Evolutionary conservation across 352 stramenopile species (phyloP), one percentile per base, ranked within the genome.

Genomic region (Pythium biforme): DNA sequence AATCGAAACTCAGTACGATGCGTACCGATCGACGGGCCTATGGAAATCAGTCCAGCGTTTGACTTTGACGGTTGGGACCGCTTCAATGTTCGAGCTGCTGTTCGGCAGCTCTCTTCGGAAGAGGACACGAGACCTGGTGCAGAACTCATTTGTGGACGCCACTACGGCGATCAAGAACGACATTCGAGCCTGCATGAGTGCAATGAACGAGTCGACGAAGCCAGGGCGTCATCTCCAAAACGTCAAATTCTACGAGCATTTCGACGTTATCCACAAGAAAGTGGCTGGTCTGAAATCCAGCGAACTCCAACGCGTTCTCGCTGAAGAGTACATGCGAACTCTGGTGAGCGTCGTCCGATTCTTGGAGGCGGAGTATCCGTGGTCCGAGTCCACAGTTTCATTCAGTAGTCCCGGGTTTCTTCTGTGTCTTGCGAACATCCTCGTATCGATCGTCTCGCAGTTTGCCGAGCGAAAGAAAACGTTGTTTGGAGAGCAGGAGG

Each of bases 171-270:
- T 94, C 61, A 86, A 88, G 64, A 69, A 25, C 51, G 76, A 90
- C 46, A 79, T 93, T 29, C 77, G 76, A 22, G 56, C 48, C 4
- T 78, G 63, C 17, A 52, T 89, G 20, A 64, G 72, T 14, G 63
- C 68, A 1, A 57, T 64, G 19, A 62, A 43, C 37, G 55, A 69
- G 19, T 64, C 59, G 17, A 55, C 68, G 43, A 59, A 54, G 53
- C 70, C 37, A 26, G 57, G 74, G 8, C 69, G 66, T 15, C 72
- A 72, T 2, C 59, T 93, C 22, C 73, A 57, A 20, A 75, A 69
- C 25, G 55, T 90, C 23, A 76, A 75, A n/a, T 94, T 92, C 48
- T 94, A 91, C 55, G 73, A 91, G 34, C 81, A 82, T 55, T 94
- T 94, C 57, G 77, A 90, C 40, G 72, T 37, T 17, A 92, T 94